Base-by-base conservation (phyloP, 2,329 filamentous ascomycete genomes). In the Cladosporium velox region DNA sequence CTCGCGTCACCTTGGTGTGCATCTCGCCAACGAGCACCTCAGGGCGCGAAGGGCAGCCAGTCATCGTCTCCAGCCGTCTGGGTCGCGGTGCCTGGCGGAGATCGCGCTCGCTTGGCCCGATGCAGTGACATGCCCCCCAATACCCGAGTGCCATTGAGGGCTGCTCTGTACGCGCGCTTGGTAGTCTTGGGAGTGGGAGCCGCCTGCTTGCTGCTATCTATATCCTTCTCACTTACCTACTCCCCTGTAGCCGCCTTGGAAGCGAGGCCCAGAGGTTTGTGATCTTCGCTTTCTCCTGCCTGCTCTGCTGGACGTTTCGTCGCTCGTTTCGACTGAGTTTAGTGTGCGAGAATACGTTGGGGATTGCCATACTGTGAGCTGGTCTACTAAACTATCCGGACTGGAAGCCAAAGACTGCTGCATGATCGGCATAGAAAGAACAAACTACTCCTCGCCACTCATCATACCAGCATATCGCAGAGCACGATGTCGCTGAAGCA, bases 401-500 rank as follows among this genome's bases (percentile, higher is more conserved):
- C 44, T 62, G 18, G 18, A 52, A 24, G 21, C 21, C 55, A 24
- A 24, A 15, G 24, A 52, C 18, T 28, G 24, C 55, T 54, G 59
- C 44, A 54, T 62, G 59, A 62, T 24, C 21, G 59, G n/a, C 44
- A 57, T 11, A 62, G 21, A 15, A 52, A 21, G 32, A 47, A 64
- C 15, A 26, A 41, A 49, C 18, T 4, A 64, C 30, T 26, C 4
- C n/a, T 58, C n/a, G 21, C 30, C 34, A 10, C 11, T n/a, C 34
- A 10, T 30, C 59, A 52, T 14, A 24, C 26, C n/a, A 28, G 30
- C 10, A 38, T 28, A 26, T 35, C 18, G 60, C 10, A 30, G 24
- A 47, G 6, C 66, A 70, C 74, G 73, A 83, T 83, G 81, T 83
- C 82, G 75, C 79, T 83, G 70, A 83, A 83, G 77, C 81, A 83